These are phyloP conservation scores for Exsudoporus frostii DNA, from an alignment of 768 basidiomycete species.

Conservation along the genomic window DNA sequence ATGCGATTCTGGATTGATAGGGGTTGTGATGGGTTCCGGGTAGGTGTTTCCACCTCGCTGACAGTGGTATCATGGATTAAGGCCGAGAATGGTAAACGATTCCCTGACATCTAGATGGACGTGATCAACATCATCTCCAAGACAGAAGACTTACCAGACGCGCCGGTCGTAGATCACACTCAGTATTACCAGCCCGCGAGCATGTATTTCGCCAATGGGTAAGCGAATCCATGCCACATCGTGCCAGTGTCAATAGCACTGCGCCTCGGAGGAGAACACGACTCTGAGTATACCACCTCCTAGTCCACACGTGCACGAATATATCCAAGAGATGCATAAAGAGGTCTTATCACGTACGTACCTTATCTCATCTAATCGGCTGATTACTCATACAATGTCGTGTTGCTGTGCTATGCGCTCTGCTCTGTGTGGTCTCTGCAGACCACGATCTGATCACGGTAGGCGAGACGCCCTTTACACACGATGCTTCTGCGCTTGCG, in stretches of 20 bases:
- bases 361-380: slow-evolving; percentile 14
- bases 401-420: slow-evolving; percentile 1
- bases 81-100: not conserved
- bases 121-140: slow-evolving; percentile 71
- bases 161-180: slow-evolving; percentile 49
- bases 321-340: slow-evolving; percentile 59
- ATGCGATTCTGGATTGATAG: slow-evolving; percentile 75
- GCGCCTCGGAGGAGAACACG: slow-evolving; percentile 6
- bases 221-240: slow-evolving; percentile 13
- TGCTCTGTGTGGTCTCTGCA: slow-evolving; percentile 23
- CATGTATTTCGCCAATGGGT: slow-evolving; percentile 61
- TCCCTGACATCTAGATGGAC: slow-evolving; percentile 48
- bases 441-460: slow-evolving; percentile 61
- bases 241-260: not conserved
- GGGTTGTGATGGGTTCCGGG: slow-evolving; percentile 74
- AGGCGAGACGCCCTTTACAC: slow-evolving; percentile 61
- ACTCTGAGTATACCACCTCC: not conserved
- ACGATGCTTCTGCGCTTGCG: slow-evolving; percentile 48
- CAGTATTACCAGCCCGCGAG: slow-evolving; percentile 53
- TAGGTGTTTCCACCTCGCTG: slow-evolving; percentile 31
- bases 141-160: slow-evolving; percentile 60
- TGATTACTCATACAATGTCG: slow-evolving; percentile 6
- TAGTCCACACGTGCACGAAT: slow-evolving; percentile 67
- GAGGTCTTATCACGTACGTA: slow-evolving; percentile 58
- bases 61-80: not conserved